phyloP scores from a whole-genome alignment of 2,329 filamentous ascomycete genomes.

The Whalleya microplaca region DNA sequence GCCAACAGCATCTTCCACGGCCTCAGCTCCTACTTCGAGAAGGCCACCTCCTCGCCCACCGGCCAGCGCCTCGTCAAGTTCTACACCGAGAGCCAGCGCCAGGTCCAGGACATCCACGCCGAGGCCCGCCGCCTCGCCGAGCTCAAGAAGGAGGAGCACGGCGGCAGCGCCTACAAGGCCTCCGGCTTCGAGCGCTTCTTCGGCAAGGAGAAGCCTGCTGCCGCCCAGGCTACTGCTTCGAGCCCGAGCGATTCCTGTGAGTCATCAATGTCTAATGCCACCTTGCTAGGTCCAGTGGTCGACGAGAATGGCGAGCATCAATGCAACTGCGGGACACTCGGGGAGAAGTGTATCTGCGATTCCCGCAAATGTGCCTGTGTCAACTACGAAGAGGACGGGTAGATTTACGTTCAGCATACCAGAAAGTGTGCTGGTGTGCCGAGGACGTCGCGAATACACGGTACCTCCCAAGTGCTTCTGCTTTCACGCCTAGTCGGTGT shows the following conservation, averaged over 20 bases:
- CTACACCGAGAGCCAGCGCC: conserved; percentile 82
- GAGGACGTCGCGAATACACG: too few species aligned
- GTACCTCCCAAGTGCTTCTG: too few species aligned
- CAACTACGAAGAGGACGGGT: too few species aligned
- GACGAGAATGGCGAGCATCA: conserved; percentile 2
- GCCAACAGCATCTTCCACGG: conserved; percentile 68
- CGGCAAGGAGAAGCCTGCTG: conserved; percentile 53
- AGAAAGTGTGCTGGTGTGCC: too few species aligned
- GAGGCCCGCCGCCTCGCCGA: conserved; percentile 89
- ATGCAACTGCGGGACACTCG: conserved; percentile 10
- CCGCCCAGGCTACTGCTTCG: conserved; percentile 32
- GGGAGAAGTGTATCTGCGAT: neutral
- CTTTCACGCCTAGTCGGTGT: too few species aligned
- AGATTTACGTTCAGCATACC: too few species aligned
- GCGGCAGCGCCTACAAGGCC: conserved; percentile 63
- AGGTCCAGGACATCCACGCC: conserved; percentile 90
- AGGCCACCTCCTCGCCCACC: conserved; percentile 83
- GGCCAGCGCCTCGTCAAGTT: conserved; percentile 87
- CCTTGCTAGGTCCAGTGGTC: conserved; percentile 4
- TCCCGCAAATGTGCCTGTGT: neutral
- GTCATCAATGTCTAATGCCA: conserved; percentile 2
- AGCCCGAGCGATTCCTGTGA: conserved; percentile 27
- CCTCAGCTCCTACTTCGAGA: conserved; percentile 89
- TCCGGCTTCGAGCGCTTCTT: conserved; percentile 61
- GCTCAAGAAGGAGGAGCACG: conserved; percentile 73